Base-by-base conservation (phyloP, 805 yeast species). In the Sugiyamaella mastotermitis region DNA sequence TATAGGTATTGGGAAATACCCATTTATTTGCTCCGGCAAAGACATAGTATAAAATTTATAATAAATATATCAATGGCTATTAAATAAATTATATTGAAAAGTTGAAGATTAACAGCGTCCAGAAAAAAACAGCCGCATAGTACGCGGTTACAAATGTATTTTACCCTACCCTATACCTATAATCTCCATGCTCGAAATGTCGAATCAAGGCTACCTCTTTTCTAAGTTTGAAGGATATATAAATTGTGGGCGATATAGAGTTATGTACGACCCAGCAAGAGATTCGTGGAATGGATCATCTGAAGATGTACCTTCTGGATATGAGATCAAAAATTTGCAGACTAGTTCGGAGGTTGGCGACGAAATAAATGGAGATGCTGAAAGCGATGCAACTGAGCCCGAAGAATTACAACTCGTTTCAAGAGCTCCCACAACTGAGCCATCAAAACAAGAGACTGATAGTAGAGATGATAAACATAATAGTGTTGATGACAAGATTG, bases 251-350 rank as follows among this genome's bases (percentile, higher is more conserved):
- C n/a, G n/a, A n/a, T n/a, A n/a, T n/a, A n/a, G n/a, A n/a, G 24
- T 8, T 24, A 50, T 48, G 54, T 52, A 51, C 33, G 50, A 42
- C 27, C 50, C 52, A 10, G 57, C 51, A 23, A 30, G 56, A 43
- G 57, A 44, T 30, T 20, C 46, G 14, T 48, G 52, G 52, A 38
- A 42, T 29, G 41, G 23, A 21, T 15, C 23, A 29, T 34, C 17
- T 27, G 30, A 27, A 7, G 14, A 27, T 27, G 14, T 14, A 7
- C 9, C 30, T 6, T 14, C 9, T 27, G 15, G 8, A 27, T 11
- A 27, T 11, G 17, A 27, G 9, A 7, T 22, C 7, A 10, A 22
- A 22, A 22, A 22, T 7, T 7, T 22, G 19, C 13, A 6, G 17
- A 20, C 13, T 30, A 14, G 7, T 30, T 5, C 6, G 6, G 20